A percentile compares a stretch with the other conserved stretches of the same genome.
These are phyloP conservation scores for Reticulascus tulasneorum DNA, from an alignment of 2,329 filamentous ascomycete genomes.

Conservation along the genomic window DNA sequence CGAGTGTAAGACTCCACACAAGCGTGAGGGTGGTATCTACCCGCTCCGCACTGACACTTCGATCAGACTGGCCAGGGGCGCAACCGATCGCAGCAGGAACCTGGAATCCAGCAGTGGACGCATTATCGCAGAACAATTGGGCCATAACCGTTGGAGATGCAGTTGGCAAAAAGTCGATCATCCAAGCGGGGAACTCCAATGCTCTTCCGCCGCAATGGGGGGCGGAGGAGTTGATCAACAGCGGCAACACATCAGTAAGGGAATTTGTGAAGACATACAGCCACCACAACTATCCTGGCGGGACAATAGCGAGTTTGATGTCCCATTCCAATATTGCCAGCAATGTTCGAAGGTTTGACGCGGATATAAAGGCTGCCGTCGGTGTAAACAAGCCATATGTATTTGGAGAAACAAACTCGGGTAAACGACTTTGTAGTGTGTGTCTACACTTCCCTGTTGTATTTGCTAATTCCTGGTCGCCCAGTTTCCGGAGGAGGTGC, in stretches of 20 bases:
- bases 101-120: conserved; percentile 32
- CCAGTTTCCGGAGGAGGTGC: conserved; percentile 9
- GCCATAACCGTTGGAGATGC: conserved; percentile 29
- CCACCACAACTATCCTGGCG: conserved; percentile 47
- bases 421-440: too few species aligned
- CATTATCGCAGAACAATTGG: conserved; percentile 35
- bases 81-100: conserved; percentile 33
- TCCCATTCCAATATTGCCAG: conserved; percentile 35
- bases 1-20: conserved; percentile 36
- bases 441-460: too few species aligned
- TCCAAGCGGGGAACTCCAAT: conserved; percentile 38
- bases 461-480: too few species aligned
- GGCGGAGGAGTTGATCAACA: conserved; percentile 32
- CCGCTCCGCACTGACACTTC: neutral
- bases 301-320: conserved; percentile 38
- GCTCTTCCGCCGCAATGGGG: conserved; percentile 31
- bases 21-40: neutral
- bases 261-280: conserved; percentile 37
- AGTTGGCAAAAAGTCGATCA: conserved; percentile 27
- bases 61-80: conserved; percentile 27
- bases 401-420: conserved; percentile 47
- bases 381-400: conserved; percentile 38
- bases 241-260: conserved; percentile 29
- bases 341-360: conserved; percentile 34
- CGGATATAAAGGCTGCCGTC: conserved; percentile 35